These are phyloP conservation scores for Penicillium ucsense DNA, from an alignment of 495 filamentous ascomycete genomes.

Conservation along the genomic window DNA sequence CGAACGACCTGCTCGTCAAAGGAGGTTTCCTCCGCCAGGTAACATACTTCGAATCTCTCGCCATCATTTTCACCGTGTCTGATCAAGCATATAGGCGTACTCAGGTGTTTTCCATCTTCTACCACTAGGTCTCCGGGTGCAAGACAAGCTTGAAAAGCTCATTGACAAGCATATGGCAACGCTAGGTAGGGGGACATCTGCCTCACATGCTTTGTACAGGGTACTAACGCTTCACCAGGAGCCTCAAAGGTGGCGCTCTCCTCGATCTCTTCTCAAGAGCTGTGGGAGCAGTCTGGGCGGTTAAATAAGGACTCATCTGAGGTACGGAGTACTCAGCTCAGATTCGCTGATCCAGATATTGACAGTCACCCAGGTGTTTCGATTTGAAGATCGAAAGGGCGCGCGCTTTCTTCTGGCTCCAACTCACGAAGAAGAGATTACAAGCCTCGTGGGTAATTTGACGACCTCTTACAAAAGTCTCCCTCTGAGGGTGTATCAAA, in stretches of 20 bases:
- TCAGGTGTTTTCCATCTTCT: conserved; percentile 90
- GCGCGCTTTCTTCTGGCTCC: conserved; percentile 71
- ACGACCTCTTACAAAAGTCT: conserved; percentile 82
- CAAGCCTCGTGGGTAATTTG: conserved; percentile 58
- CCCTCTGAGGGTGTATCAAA: conserved; percentile 84
- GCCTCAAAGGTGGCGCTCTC: conserved; percentile 85
- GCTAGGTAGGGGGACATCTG: too few relatives aligned
- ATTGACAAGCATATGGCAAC: conserved; percentile 78
- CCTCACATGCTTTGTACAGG: not conserved
- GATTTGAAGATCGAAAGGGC: conserved; percentile 69
- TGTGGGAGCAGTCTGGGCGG: conserved; percentile 69
- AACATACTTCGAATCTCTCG: not conserved
- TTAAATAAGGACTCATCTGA: conserved; percentile 50
- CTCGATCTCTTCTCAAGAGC: conserved; percentile 70
- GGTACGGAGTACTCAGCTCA: conserved; percentile 25
- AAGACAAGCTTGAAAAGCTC: conserved; percentile 75
- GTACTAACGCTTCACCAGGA: conserved; percentile 38
- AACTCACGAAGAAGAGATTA: conserved; percentile 97
- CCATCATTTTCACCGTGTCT: not conserved
- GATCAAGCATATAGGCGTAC: conserved; percentile 46
- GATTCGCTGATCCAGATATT: too few relatives aligned
- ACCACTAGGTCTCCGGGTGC: conserved; percentile 79
- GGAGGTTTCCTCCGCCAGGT: conserved; percentile 54
- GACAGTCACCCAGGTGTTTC: conserved; percentile 54
- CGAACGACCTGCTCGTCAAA: conserved; percentile 57